A percentile compares a stretch with the other conserved stretches of the same genome.
These are phyloP conservation scores for Eremochloa ophiuroides DNA, from an alignment of 176 grass and related monocot species.

Conservation along the genomic window DNA sequence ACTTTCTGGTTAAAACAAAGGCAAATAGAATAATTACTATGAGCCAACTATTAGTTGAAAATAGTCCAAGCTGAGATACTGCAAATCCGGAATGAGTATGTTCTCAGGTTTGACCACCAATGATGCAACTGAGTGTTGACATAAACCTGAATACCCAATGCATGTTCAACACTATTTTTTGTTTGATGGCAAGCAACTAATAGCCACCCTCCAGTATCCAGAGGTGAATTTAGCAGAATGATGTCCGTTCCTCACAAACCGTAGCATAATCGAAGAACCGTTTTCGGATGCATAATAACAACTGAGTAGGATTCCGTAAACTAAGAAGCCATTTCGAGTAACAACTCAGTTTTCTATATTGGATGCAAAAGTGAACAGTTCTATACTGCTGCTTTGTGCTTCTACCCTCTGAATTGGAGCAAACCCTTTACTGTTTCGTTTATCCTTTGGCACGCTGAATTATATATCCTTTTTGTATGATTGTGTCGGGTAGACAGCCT, in stretches of 20 bases:
- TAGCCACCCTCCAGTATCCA: background rate
- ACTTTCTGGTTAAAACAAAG: background rate
- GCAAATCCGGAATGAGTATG: background rate
- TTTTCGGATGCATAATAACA: background rate
- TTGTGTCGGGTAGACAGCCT: background rate
- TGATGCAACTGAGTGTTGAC: background rate
- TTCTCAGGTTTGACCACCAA: background rate
- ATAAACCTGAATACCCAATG: background rate
- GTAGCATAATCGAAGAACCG: background rate
- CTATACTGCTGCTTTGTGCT: background rate
- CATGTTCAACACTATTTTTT: background rate
- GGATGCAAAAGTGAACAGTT: background rate
- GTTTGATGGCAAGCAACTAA: background rate
- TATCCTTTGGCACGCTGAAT: background rate
- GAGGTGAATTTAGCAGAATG: background rate
- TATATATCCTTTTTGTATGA: background rate
- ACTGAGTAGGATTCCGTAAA: background rate
- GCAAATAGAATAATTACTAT: background rate
- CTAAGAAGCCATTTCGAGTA: slow-evolving; percentile 3
- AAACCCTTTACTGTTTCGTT: background rate
- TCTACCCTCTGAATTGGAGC: background rate
- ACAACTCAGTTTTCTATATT: background rate
- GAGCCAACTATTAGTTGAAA: background rate
- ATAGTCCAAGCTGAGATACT: background rate
- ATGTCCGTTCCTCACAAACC: background rate